Conservation (phyloP, 106 monocot genomes). For the Apostasia ramifera region DNA sequence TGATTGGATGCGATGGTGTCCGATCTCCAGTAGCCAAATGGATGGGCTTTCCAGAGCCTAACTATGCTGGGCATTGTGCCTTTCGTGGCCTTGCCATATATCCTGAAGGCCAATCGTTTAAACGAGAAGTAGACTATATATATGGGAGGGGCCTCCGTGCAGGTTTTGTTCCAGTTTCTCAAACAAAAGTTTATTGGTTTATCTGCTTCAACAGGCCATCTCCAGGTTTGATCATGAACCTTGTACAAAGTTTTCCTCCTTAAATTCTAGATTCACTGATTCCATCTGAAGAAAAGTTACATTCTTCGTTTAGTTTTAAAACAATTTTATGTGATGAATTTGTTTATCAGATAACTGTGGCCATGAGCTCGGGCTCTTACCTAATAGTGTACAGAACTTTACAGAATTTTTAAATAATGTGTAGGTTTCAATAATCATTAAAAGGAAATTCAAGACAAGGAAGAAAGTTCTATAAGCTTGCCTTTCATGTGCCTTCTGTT, state of each 20-base stretch:
- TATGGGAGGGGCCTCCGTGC: conserved; percentile 80
- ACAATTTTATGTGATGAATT: too few species aligned
- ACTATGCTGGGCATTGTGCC: conserved; percentile 81
- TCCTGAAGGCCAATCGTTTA: conserved; percentile 73
- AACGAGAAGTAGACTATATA: conserved; percentile 61
- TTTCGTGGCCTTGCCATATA: conserved; percentile 80
- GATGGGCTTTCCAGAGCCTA: conserved; percentile 92
- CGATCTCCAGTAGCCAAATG: conserved; percentile 81
- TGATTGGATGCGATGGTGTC: conserved; percentile 90
- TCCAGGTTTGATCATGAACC: conserved; percentile 49
- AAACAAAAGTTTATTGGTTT: conserved; percentile 88
- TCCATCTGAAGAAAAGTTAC: too few species aligned
- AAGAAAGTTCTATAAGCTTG: too few species aligned
- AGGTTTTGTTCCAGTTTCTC: conserved; percentile 80
- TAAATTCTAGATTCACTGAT: too few species aligned
- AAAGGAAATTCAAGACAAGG: too few species aligned
- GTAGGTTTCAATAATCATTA: too few species aligned
- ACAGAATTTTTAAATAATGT: too few species aligned
- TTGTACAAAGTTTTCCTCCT: neutral
- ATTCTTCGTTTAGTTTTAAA: too few species aligned
- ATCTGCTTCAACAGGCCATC: conserved; percentile 78
- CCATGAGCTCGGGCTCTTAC: neutral
- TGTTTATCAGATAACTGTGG: neutral
- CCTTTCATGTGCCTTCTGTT: too few species aligned
- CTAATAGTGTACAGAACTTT: too few species aligned